These are phyloP conservation scores for Bryum argenteum DNA, from an alignment of 225 moss, liverwort and hornwort genomes.

Conservation along the genomic window DNA sequence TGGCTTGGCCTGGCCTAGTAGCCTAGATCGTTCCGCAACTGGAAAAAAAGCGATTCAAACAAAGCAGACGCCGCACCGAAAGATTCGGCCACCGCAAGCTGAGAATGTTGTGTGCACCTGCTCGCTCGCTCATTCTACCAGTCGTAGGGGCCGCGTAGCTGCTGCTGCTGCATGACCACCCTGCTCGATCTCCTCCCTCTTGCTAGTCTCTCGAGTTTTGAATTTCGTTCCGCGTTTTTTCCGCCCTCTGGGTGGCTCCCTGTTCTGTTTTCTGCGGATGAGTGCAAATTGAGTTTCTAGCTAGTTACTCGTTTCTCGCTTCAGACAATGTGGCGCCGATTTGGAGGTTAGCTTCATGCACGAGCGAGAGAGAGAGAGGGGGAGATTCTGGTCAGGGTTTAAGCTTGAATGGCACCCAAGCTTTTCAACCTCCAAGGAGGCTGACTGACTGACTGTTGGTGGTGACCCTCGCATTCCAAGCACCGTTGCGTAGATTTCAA, in stretches of 20 bases:
- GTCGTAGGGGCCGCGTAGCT: too few relatives aligned
- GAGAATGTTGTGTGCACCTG: too few relatives aligned
- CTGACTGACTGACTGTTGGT: neutral
- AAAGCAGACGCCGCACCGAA: too few relatives aligned
- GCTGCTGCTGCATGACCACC: neutral
- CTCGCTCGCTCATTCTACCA: too few relatives aligned
- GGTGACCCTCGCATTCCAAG: neutral
- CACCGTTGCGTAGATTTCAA: neutral
- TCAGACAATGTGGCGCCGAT: conserved; percentile 30
- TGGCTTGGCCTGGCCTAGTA: too few relatives aligned
- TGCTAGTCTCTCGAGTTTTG: neutral
- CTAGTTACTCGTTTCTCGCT: neutral
- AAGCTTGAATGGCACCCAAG: conserved; percentile 25
- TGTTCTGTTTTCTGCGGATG: conserved; percentile 13
- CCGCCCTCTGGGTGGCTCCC: neutral
- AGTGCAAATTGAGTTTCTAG: conserved; percentile 13
- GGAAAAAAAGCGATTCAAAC: too few relatives aligned
- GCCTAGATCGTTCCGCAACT: too few relatives aligned
- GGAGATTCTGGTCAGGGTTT: conserved; percentile 10
- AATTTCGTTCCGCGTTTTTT: neutral
- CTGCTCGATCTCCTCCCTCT: neutral
- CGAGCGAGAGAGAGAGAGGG: neutral
- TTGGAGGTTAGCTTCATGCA: conserved; percentile 5
- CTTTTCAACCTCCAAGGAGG: conserved; percentile 31
- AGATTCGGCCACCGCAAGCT: too few relatives aligned